phyloP scores from a whole-genome alignment of 2,329 filamentous ascomycete genomes.

The Fusarium oligoseptatum region DNA sequence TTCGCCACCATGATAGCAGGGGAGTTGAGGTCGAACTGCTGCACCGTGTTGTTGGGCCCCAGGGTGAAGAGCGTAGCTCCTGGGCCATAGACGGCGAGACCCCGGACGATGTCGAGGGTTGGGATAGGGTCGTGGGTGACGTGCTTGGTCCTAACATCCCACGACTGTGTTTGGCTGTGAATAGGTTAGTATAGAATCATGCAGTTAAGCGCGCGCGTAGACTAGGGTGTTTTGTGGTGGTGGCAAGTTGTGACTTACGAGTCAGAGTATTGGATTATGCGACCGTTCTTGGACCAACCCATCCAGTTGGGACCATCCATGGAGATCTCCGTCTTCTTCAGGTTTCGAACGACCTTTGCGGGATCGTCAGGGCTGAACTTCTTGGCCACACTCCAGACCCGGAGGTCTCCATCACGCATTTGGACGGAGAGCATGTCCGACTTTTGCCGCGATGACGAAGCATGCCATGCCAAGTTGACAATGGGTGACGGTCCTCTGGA shows the following conservation, averaged over 20 bases:
- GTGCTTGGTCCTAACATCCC: slow-evolving; percentile 98
- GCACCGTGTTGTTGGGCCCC: slow-evolving; percentile 87
- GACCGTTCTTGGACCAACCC: slow-evolving; percentile 97
- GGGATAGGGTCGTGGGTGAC: slow-evolving; percentile 92
- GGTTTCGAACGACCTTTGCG: slow-evolving; percentile 88
- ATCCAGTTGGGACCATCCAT: slow-evolving; percentile 91
- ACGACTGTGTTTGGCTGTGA: slow-evolving; percentile 86
- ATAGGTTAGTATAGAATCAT: slow-evolving; percentile 49
- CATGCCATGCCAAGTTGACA: slow-evolving; percentile 91
- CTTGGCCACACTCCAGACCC: slow-evolving; percentile 97
- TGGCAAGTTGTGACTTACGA: slow-evolving; percentile 71
- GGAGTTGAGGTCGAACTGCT: slow-evolving; percentile 95
- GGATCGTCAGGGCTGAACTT: slow-evolving; percentile 76
- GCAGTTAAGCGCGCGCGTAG: slow-evolving; percentile 63
- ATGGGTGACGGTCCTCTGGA: slow-evolving; percentile 88
- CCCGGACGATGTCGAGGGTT: slow-evolving; percentile 83
- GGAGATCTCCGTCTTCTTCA: slow-evolving; percentile 83
- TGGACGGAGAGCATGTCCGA: slow-evolving; percentile 98
- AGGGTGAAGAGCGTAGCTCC: slow-evolving; percentile 94
- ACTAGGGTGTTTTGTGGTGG: slow-evolving; percentile 42
- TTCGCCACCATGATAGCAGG: slow-evolving; percentile 84
- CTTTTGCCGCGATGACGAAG: slow-evolving; percentile 94
- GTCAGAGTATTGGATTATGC: slow-evolving; percentile 92
- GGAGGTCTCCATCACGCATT: slow-evolving; percentile 89
- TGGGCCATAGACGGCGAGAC: slow-evolving; percentile 88